Evolutionary conservation across 2,329 filamentous ascomycete genomes (phyloP).

Genomic region (Fusarium liriodendri): DNA sequence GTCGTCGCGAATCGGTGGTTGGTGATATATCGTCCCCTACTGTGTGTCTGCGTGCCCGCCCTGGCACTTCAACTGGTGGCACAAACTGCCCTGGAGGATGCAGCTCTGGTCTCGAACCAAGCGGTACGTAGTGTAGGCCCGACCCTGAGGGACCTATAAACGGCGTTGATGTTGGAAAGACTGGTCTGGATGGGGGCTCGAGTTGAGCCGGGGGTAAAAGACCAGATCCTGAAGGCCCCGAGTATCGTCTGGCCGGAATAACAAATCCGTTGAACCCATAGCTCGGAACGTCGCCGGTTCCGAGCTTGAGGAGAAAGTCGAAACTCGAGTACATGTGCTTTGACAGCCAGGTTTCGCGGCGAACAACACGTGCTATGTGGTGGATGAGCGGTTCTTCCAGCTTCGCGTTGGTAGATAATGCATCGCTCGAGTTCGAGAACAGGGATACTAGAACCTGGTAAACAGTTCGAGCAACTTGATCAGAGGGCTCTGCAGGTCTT

Average conservation of each 20-base stretch:
- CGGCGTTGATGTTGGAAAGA: conserved; percentile 23
- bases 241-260: conserved; percentile 31
- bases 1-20: conserved; percentile 39
- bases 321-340: conserved; percentile 59
- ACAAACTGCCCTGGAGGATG: conserved; percentile 23
- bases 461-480: conserved; percentile 57
- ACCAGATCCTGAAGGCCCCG: conserved; percentile 8
- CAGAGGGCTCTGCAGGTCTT: conserved; percentile 28
- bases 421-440: conserved; percentile 59
- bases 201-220: conserved; percentile 23
- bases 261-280: conserved; percentile 50
- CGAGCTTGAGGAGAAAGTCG: conserved; percentile 63
- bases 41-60: conserved; percentile 38
- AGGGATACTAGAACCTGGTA: conserved; percentile 64
- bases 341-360: conserved; percentile 59
- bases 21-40: conserved; percentile 40
- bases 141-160: conserved; percentile 11
- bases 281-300: conserved; percentile 55
- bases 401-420: conserved; percentile 53
- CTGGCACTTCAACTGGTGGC: conserved; percentile 23
- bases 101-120: conserved; percentile 26
- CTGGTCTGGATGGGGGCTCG: conserved; percentile 20
- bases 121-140: conserved; percentile 27
- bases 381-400: conserved; percentile 58
- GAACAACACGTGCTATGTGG: conserved; percentile 58